Conservation (phyloP, 495 filamentous ascomycete genomes). For the Penicillium coffeae region DNA sequence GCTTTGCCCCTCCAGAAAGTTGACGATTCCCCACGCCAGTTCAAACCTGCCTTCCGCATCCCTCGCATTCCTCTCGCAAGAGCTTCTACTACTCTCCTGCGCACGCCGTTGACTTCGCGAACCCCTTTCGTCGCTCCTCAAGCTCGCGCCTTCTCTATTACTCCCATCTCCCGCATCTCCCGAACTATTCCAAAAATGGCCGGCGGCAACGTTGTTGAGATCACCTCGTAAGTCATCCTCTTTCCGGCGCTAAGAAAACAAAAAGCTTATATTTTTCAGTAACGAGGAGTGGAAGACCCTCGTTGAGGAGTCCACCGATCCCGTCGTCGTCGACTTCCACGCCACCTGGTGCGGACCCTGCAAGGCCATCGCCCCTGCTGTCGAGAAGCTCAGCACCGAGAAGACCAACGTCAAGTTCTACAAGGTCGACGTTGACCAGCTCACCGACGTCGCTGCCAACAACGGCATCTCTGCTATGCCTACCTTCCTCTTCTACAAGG, state of each 20-base stretch:
- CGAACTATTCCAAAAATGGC: constrained; percentile 51
- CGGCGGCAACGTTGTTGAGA: constrained; percentile 31
- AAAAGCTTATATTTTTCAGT: constrained; percentile 36
- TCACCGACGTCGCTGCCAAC: constrained; percentile 71
- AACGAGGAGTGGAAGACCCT: constrained; percentile 51
- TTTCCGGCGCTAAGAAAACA: constrained; percentile 3
- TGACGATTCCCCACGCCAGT: constrained; percentile 13
- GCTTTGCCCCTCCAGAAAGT: constrained; percentile 21
- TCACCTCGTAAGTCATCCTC: constrained; percentile 28
- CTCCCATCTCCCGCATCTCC: constrained; percentile 38
- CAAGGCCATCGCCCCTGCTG: constrained; percentile 76
- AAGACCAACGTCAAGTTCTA: constrained; percentile 64
- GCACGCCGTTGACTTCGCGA: constrained; percentile 14
- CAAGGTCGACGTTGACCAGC: constrained; percentile 90
- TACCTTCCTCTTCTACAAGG: constrained; percentile 83
- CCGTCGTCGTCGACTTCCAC: constrained; percentile 81
- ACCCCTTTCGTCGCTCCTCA: constrained; percentile 5
- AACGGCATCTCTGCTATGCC: constrained; percentile 92
- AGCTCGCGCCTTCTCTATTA: constrained; percentile 29
- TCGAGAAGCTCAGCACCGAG: constrained; percentile 59
- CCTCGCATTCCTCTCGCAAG: constrained; percentile 13
- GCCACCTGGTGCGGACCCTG: constrained; percentile 95
- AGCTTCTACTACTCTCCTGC: constrained; percentile 27
- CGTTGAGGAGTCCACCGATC: constrained; percentile 34
- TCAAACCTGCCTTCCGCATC: constrained; percentile 18